Conservation (phyloP, 176 grass and related monocot genomes). For the Phoenix roebelenii region DNA sequence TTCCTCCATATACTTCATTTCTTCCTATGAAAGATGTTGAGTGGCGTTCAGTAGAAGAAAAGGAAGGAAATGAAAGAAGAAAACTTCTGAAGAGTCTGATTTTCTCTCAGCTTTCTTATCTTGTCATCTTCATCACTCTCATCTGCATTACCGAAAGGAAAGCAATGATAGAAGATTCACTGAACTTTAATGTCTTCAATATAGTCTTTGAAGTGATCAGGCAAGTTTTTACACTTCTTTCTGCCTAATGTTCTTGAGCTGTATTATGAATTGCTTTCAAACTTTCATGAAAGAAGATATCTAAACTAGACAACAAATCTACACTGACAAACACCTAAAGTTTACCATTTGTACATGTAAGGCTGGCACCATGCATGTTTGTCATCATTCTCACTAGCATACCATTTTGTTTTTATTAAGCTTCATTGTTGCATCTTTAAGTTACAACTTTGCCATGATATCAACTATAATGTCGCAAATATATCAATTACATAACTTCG, state of each 20-base stretch:
- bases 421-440: no score
- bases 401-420: no score
- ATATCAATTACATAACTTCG: no score
- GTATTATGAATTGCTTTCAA: background rate
- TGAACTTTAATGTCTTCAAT: constrained; percentile 52
- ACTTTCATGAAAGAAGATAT: background rate
- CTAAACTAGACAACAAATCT: background rate
- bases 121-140: constrained; percentile 38
- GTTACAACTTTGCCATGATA: no score
- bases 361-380: no score
- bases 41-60: constrained; percentile 1
- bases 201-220: constrained; percentile 53
- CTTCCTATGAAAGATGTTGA: constrained; percentile 20
- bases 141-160: constrained; percentile 54
- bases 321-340: background rate
- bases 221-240: constrained; percentile 15
- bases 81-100: constrained; percentile 33
- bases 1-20: constrained; percentile 49
- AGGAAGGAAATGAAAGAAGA: constrained; percentile 22
- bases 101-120: constrained; percentile 40
- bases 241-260: background rate
- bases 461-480: no score
- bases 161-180: constrained; percentile 41
- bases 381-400: no score
- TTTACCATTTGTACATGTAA: no score